Conservation (phyloP, 2,329 filamentous ascomycete genomes). For the Aspergillus luchuensis region DNA sequence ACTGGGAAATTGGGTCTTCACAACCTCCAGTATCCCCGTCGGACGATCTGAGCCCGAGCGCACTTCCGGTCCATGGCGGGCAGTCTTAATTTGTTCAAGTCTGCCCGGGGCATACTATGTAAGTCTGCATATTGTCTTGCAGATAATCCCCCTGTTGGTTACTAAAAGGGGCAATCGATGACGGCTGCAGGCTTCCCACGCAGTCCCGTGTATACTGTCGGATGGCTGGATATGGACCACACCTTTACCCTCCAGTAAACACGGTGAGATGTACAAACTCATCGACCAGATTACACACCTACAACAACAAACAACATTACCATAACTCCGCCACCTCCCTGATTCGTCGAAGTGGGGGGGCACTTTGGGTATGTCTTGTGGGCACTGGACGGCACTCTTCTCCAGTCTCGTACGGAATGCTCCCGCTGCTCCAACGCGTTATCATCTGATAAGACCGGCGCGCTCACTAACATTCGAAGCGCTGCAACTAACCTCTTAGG, state of each 20-base stretch:
- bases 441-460: background rate
- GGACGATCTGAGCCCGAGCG: background rate
- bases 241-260: background rate
- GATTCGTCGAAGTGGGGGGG: background rate
- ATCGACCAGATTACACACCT: background rate
- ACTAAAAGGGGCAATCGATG: background rate
- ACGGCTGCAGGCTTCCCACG: background rate
- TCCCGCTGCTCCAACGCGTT: background rate
- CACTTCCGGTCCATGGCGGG: too few relatives aligned
- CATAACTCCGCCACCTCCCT: background rate
- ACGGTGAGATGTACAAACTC: background rate
- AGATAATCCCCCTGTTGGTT: background rate
- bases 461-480: background rate
- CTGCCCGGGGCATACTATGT: background rate
- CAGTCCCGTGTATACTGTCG: background rate
- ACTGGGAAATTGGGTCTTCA: background rate
- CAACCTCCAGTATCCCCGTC: background rate
- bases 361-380: background rate
- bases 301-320: background rate
- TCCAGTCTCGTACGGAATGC: background rate
- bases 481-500: conserved; percentile 4
- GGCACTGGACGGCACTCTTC: background rate
- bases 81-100: background rate
- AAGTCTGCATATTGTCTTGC: background rate
- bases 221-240: background rate